Conservation (phyloP, 768 basidiomycete genomes). For the Russula sp. region DNA sequence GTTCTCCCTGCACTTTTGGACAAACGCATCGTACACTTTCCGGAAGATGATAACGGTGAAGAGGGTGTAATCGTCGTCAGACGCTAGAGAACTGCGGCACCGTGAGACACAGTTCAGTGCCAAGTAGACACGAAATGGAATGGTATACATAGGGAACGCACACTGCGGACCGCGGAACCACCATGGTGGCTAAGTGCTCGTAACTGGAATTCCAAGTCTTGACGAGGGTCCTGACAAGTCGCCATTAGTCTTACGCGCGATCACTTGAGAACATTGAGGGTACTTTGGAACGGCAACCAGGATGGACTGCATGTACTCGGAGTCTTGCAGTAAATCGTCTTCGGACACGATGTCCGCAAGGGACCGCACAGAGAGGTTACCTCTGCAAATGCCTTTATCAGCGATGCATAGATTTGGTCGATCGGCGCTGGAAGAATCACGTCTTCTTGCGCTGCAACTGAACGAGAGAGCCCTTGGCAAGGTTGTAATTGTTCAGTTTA, state of each 20-base stretch:
- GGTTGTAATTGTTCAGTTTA: constrained; percentile 87
- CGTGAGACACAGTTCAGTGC: constrained; percentile 17
- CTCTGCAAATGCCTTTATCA: constrained; percentile 47
- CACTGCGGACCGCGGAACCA: constrained; percentile 90
- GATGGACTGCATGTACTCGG: constrained; percentile 91
- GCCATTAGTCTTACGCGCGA: background rate
- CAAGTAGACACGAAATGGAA: background rate
- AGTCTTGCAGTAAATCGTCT: constrained; percentile 80
- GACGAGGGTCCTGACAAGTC: constrained; percentile 54
- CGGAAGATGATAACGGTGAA: constrained; percentile 87
- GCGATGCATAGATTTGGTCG: constrained; percentile 18
- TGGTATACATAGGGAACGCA: constrained; percentile 41
- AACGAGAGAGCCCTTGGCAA: constrained; percentile 87
- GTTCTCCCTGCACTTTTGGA: constrained; percentile 91
- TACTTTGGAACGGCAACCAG: constrained; percentile 94
- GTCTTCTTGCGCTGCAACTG: constrained; percentile 94
- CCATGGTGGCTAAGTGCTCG: constrained; percentile 83
- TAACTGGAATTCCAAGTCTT: constrained; percentile 92
- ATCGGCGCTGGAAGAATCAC: constrained; percentile 43
- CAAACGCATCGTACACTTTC: constrained; percentile 86
- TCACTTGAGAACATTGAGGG: constrained; percentile 31
- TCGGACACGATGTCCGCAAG: constrained; percentile 80
- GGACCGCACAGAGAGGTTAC: constrained; percentile 90
- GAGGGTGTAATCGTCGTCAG: constrained; percentile 87
- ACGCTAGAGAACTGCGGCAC: constrained; percentile 57